A percentile compares a stretch with the other conserved stretches of the same genome.
phyloP scores from a whole-genome alignment of 148 eudicot genomes.

The Camellia japonica region DNA sequence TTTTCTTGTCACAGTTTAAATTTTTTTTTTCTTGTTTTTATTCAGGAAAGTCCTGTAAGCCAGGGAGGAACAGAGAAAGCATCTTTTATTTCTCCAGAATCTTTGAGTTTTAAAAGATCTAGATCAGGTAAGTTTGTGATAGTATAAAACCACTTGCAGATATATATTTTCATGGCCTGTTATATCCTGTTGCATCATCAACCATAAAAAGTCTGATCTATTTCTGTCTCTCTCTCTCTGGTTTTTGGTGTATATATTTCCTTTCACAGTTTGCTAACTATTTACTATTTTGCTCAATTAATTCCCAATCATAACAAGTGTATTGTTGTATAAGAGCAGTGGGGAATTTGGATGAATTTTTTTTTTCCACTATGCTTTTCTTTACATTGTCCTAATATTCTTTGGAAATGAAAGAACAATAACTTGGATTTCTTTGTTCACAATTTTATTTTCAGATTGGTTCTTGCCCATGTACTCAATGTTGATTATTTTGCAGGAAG shows the following conservation, averaged over 20 bases:
- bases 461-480: constrained; percentile 10
- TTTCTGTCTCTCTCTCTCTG: background rate
- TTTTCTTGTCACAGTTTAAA: background rate
- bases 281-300: too few relatives aligned
- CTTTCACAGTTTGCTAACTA: background rate
- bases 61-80: constrained; percentile 14
- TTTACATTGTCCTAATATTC: background rate
- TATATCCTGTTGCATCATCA: background rate
- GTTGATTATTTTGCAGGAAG: constrained; percentile 37
- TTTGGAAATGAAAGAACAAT: background rate
- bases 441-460: background rate
- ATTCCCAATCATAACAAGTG: background rate
- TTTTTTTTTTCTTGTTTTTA: background rate
- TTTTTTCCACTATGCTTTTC: background rate
- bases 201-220: background rate
- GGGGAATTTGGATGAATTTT: background rate
- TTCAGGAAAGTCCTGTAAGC: constrained; percentile 26
- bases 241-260: background rate
- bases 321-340: background rate
- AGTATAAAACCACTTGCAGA: background rate
- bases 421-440: background rate
- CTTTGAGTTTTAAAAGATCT: constrained; percentile 34
- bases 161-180: background rate
- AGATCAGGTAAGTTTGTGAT: constrained; percentile 39
- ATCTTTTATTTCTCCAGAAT: constrained; percentile 25